Evolutionary conservation across 2,329 filamentous ascomycete species (phyloP).

Genomic region (Fusarium anguioides): DNA sequence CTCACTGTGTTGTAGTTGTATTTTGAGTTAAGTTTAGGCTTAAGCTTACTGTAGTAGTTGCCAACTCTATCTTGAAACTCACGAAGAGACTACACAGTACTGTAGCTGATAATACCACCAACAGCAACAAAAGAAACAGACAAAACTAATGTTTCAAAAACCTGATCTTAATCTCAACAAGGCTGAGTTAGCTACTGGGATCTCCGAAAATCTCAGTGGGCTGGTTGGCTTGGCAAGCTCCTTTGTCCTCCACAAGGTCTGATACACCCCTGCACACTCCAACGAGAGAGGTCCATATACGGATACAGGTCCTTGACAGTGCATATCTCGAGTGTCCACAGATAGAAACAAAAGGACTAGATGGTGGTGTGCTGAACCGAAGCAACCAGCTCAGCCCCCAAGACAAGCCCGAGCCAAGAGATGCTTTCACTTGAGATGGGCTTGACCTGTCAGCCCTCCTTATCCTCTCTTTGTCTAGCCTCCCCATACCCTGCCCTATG

Average conservation of each 20-base stretch:
- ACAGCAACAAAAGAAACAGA: not conserved
- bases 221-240: slow-evolving; percentile 8
- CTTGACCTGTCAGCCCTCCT: slow-evolving; percentile 29
- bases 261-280: slow-evolving; percentile 24
- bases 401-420: slow-evolving; percentile 1
- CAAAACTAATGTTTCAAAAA: not conserved
- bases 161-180: not conserved
- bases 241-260: slow-evolving; percentile 30
- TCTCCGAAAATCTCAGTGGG: slow-evolving; percentile 7
- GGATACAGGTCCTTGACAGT: slow-evolving; percentile 16
- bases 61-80: slow-evolving; percentile 18
- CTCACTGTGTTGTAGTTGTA: not conserved
- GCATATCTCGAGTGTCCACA: slow-evolving; percentile 13
- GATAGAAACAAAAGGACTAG: slow-evolving; percentile 1
- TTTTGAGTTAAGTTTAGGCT: slow-evolving; percentile 2
- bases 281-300: slow-evolving; percentile 14
- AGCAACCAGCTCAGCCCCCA: slow-evolving; percentile 33
- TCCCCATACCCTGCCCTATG: slow-evolving; percentile 10
- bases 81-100: not conserved
- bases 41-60: slow-evolving; percentile 33
- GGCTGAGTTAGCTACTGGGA: slow-evolving; percentile 9
- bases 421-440: not conserved
- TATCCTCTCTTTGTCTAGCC: slow-evolving; percentile 34
- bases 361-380: slow-evolving; percentile 15
- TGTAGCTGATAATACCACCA: not conserved